Percentiles rank a stretch among this genome's conserved stretches.
Conservation (phyloP, 345 rosid genomes). For the Toxicodendron radicans region DNA sequence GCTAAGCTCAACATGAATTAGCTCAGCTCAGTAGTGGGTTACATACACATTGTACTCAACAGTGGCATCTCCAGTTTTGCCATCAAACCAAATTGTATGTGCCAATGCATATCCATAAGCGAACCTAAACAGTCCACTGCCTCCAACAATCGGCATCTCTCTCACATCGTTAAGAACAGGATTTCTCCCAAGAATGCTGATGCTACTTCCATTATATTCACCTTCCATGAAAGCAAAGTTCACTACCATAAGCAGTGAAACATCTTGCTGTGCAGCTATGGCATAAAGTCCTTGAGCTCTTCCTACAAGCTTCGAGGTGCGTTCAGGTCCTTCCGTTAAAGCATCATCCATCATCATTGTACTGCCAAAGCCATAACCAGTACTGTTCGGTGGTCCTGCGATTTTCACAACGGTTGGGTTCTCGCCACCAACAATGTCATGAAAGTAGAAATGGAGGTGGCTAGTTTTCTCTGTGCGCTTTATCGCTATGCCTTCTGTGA, state of each 20-base stretch:
- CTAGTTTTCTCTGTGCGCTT: slow-evolving; percentile 24
- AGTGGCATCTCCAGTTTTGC: slow-evolving; percentile 34
- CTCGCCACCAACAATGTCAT: slow-evolving; percentile 29
- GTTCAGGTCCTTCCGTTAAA: slow-evolving; percentile 36
- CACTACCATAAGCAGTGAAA: slow-evolving; percentile 33
- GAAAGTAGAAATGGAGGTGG: slow-evolving; percentile 37
- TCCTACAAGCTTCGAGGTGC: slow-evolving; percentile 38
- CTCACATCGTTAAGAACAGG: slow-evolving; percentile 26
- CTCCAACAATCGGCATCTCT: slow-evolving; percentile 50
- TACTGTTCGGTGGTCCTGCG: slow-evolving; percentile 22
- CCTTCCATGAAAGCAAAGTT: slow-evolving; percentile 40
- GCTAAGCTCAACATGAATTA: no score
- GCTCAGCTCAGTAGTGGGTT: slow-evolving; percentile 25
- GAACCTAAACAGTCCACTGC: slow-evolving; percentile 42
- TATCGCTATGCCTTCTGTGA: slow-evolving; percentile 24
- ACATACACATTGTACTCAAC: slow-evolving; percentile 43
- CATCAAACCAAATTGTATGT: slow-evolving; percentile 26
- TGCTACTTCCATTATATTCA: slow-evolving; percentile 40
- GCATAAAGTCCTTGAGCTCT: slow-evolving; percentile 37
- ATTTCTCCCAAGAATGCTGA: slow-evolving; percentile 38
- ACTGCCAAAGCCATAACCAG: slow-evolving; percentile 19
- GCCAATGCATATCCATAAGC: slow-evolving; percentile 43
- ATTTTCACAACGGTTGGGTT: slow-evolving; percentile 24
- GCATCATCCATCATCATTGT: slow-evolving; percentile 29
- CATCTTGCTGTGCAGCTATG: slow-evolving; percentile 28